phyloP scores from a whole-genome alignment of 805 yeast genomes.

The Candida loeiensis region DNA sequence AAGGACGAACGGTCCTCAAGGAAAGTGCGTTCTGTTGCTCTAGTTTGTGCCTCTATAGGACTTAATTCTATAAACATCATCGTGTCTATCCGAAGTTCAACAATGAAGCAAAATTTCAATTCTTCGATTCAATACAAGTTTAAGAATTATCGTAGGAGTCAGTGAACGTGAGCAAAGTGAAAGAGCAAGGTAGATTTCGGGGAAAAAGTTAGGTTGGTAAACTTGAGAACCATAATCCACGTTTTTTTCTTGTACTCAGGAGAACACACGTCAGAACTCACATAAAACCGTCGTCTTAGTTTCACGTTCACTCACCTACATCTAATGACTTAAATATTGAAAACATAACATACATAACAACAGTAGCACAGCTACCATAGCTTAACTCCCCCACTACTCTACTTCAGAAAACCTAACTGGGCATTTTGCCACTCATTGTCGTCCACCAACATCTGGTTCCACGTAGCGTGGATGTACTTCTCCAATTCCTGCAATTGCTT shows the following conservation, averaged over 20 bases:
- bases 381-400: neutral
- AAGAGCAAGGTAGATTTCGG: neutral
- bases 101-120: constrained; percentile 6
- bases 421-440: constrained; percentile 16
- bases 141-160: neutral
- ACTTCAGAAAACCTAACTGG: constrained; percentile 4
- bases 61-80: constrained; percentile 2
- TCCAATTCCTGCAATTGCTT: constrained; percentile 23
- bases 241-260: too few species aligned
- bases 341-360: neutral
- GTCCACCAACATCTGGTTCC: constrained; percentile 30
- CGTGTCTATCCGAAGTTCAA: constrained; percentile 2
- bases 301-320: too few species aligned
- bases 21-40: too few species aligned
- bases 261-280: too few species aligned
- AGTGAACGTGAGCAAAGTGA: neutral
- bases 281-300: too few species aligned
- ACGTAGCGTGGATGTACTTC: constrained; percentile 22
- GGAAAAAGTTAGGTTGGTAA: too few species aligned
- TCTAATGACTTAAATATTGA: too few species aligned
- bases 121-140: constrained; percentile 4
- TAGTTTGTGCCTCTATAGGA: neutral
- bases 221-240: too few species aligned
- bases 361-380: too few species aligned
- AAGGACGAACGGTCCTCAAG: too few species aligned